A percentile compares a stretch with the other conserved stretches of the same genome.
Conservation (phyloP, 768 basidiomycete species). For the Lactifluus piperatus region DNA sequence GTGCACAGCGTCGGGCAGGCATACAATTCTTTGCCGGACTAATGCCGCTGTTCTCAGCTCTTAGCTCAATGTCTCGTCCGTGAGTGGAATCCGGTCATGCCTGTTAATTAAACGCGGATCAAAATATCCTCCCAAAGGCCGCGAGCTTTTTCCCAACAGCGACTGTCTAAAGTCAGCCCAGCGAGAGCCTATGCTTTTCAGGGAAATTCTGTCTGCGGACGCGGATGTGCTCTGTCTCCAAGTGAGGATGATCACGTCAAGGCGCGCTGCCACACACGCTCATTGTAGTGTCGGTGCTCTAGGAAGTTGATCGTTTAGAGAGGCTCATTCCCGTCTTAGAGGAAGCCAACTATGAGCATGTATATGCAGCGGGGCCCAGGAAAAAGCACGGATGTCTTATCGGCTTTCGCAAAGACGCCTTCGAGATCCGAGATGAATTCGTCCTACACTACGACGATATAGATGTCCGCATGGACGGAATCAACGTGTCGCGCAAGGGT, state of each 20-base stretch:
- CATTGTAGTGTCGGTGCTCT: not conserved
- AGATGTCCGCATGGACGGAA: conserved; percentile 36
- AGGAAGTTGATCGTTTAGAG: conserved; percentile 86
- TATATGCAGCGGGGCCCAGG: conserved; percentile 57
- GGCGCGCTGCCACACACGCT: not conserved
- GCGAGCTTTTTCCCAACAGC: conserved; percentile 77
- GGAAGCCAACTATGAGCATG: conserved; percentile 51
- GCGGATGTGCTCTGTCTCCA: conserved; percentile 85
- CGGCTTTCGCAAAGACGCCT: conserved; percentile 51
- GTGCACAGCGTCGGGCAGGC: not conserved
- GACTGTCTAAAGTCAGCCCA: conserved; percentile 71
- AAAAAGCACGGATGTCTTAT: conserved; percentile 88
- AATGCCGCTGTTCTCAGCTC: conserved; percentile 35
- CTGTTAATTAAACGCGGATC: not conserved
- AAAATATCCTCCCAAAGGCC: conserved; percentile 39
- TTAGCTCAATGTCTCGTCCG: conserved; percentile 75
- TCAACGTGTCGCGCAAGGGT: conserved; percentile 36
- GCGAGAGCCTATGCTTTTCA: conserved; percentile 66
- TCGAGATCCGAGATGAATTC: conserved; percentile 37
- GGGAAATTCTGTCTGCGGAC: conserved; percentile 63
- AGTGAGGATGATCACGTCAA: conserved; percentile 33
- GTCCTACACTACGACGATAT: conserved; percentile 65
- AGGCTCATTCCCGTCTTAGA: conserved; percentile 62
- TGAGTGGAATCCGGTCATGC: conserved; percentile 33
- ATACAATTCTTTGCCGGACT: not conserved